A percentile compares a stretch with the other conserved stretches of the same genome.
These are phyloP conservation scores for Colletotrichum tofieldiae DNA, from an alignment of 2,329 filamentous ascomycete species.

Conservation along the genomic window DNA sequence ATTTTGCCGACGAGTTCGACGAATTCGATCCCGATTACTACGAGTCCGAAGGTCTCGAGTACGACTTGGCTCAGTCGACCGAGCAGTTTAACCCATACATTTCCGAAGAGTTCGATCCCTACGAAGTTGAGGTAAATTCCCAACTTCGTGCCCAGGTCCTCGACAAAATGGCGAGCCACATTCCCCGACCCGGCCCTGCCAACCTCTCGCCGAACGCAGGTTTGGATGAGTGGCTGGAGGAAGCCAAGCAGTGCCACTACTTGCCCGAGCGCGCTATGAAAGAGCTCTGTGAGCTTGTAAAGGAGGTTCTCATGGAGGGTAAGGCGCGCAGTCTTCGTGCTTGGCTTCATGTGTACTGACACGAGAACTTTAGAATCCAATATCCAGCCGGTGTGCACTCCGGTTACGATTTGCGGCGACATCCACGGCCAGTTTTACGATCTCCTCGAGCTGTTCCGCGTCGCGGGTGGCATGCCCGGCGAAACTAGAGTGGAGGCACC, in stretches of 20 bases:
- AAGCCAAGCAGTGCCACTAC: conserved; percentile 97
- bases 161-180: conserved; percentile 59
- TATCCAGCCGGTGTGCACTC: conserved; percentile 97
- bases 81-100: conserved; percentile 34
- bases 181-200: conserved; percentile 93
- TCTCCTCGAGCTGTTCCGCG: conserved; percentile 94
- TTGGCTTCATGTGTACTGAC: conserved; percentile 28
- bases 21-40: conserved; percentile 35
- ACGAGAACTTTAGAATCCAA: conserved; percentile 81
- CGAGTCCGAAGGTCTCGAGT: conserved; percentile 37
- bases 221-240: conserved; percentile 95
- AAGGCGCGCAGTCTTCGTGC: conserved; percentile 30
- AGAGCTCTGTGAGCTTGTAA: conserved; percentile 97
- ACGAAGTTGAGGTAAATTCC: conserved; percentile 22
- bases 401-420: conserved; percentile 97
- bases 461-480: conserved; percentile 96
- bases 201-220: conserved; percentile 87
- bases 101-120: conserved; percentile 26
- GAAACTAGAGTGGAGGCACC: conserved; percentile 80
- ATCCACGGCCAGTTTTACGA: conserved; percentile 99
- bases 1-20: conserved; percentile 32
- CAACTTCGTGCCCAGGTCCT: conserved; percentile 31
- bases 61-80: conserved; percentile 18
- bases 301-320: conserved; percentile 99
- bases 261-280: conserved; percentile 98